Evolutionary conservation across 2,329 filamentous ascomycete genomes (phyloP).

Genomic region (Chaetothyriales sp.): DNA sequence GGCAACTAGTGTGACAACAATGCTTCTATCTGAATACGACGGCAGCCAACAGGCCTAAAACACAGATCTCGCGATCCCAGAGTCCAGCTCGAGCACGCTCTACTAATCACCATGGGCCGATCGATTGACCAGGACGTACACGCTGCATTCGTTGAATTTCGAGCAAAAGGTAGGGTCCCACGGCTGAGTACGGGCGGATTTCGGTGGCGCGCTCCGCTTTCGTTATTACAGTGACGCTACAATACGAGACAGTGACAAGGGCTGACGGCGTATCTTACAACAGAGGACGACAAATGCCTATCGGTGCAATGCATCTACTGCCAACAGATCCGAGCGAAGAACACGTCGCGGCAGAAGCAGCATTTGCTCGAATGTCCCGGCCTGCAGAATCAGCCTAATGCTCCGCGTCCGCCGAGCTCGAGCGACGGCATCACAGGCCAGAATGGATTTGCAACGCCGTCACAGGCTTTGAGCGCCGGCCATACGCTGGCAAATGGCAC

Average conservation of each 20-base stretch:
- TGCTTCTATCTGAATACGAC: not conserved
- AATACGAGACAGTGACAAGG: slow-evolving; percentile 32
- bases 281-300: slow-evolving; percentile 30
- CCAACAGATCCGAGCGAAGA: slow-evolving; percentile 40
- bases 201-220: not conserved
- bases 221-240: slow-evolving; percentile 9
- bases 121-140: slow-evolving; percentile 40
- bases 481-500: slow-evolving; percentile 29
- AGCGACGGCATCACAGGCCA: slow-evolving; percentile 27
- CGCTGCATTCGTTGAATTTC: slow-evolving; percentile 40
- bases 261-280: slow-evolving; percentile 20
- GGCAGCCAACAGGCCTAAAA: not conserved
- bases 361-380: slow-evolving; percentile 38
- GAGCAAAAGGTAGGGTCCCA: slow-evolving; percentile 31
- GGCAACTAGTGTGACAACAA: not conserved
- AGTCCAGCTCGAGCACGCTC: not conserved
- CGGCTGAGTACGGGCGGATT: not conserved
- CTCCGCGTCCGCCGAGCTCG: slow-evolving; percentile 29
- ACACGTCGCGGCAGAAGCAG: slow-evolving; percentile 39
- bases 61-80: not conserved
- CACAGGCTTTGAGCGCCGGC: slow-evolving; percentile 20
- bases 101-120: slow-evolving; percentile 30
- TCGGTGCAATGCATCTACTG: slow-evolving; percentile 42
- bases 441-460: slow-evolving; percentile 32
- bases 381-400: slow-evolving; percentile 32